Percentiles rank a stretch among this genome's conserved stretches.
Conservation (phyloP, 2,329 filamentous ascomycete species). For the Nigrograna mackinnonii region DNA sequence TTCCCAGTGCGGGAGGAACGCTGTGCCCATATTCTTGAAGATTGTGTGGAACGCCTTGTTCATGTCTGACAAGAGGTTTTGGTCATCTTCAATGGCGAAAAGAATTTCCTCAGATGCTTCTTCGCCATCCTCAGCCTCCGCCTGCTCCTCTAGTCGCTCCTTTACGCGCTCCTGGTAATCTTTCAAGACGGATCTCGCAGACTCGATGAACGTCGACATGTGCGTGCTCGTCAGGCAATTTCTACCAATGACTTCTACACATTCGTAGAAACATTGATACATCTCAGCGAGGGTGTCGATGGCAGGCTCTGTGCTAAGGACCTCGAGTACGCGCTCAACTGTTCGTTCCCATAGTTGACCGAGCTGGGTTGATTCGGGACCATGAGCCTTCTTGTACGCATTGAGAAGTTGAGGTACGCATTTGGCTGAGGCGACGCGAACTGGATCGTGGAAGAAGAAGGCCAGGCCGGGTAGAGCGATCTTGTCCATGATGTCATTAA, state of each 20-base stretch:
- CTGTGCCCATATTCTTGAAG: conserved; percentile 90
- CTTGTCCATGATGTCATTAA: conserved; percentile 92
- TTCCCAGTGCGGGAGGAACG: conserved; percentile 88
- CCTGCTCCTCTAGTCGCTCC: conserved; percentile 80
- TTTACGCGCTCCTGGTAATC: conserved; percentile 91
- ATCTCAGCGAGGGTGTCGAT: conserved; percentile 97
- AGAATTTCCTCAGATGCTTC: conserved; percentile 86
- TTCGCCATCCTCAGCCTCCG: conserved; percentile 84
- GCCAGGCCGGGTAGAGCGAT: conserved; percentile 91
- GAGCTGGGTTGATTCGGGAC: conserved; percentile 77
- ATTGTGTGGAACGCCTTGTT: conserved; percentile 99
- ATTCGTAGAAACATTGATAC: conserved; percentile 99
- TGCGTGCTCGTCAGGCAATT: conserved; percentile 77
- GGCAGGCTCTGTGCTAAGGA: conserved; percentile 88
- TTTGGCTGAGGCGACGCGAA: conserved; percentile 92
- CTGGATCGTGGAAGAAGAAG: conserved; percentile 99
- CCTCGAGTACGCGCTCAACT: conserved; percentile 88
- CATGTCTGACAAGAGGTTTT: conserved; percentile 96
- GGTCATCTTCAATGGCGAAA: conserved; percentile 94
- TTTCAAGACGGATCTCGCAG: conserved; percentile 81
- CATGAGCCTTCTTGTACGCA: conserved; percentile 91
- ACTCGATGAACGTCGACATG: conserved; percentile 86
- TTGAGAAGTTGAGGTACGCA: conserved; percentile 91
- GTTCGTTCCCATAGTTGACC: conserved; percentile 82
- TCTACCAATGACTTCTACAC: conserved; percentile 89